phyloP scores from a whole-genome alignment of 805 yeast species.

The Candida ipomoeae region DNA sequence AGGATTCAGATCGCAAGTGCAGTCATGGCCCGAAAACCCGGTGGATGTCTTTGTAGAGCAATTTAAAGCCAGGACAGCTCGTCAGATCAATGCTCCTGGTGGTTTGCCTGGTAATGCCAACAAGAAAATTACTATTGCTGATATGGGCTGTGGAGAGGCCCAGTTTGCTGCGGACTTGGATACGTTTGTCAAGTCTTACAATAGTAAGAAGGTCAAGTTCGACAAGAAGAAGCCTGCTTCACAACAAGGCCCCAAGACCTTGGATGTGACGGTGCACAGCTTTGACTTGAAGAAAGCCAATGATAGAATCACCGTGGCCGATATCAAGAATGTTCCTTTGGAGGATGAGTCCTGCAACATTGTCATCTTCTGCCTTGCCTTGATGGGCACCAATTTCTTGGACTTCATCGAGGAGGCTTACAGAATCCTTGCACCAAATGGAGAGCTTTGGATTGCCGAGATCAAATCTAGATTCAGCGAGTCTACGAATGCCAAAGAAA shows the following conservation, averaged over 20 bases:
- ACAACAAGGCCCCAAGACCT: slow-evolving; percentile 26
- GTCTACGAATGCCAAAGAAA: slow-evolving; percentile 23
- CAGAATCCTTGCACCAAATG: slow-evolving; percentile 81
- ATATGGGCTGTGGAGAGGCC: slow-evolving; percentile 99
- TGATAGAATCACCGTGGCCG: slow-evolving; percentile 92
- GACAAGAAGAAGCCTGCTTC: slow-evolving; percentile 31
- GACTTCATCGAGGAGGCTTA: slow-evolving; percentile 90
- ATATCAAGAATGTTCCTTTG: slow-evolving; percentile 85
- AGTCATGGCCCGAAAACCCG: slow-evolving; percentile 98
- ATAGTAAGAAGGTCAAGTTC: slow-evolving; percentile 12
- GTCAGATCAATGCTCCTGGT: slow-evolving; percentile 90
- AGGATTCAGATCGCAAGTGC: slow-evolving; percentile 93
- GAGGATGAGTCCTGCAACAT: slow-evolving; percentile 73
- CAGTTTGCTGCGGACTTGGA: slow-evolving; percentile 68
- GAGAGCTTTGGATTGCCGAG: slow-evolving; percentile 97
- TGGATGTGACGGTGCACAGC: slow-evolving; percentile 68
- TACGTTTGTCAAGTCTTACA: slow-evolving; percentile 39
- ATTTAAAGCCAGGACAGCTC: slow-evolving; percentile 53
- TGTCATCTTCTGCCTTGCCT: slow-evolving; percentile 89
- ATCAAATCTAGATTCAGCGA: slow-evolving; percentile 89
- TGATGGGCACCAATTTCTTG: slow-evolving; percentile 95
- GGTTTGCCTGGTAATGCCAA: slow-evolving; percentile 77
- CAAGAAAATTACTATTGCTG: slow-evolving; percentile 77
- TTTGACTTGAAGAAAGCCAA: slow-evolving; percentile 91
- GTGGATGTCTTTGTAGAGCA: slow-evolving; percentile 83